Percentiles rank a stretch among this genome's conserved stretches.
phyloP scores from a whole-genome alignment of 257 asterid genomes.

The Solanum verrucosum region DNA sequence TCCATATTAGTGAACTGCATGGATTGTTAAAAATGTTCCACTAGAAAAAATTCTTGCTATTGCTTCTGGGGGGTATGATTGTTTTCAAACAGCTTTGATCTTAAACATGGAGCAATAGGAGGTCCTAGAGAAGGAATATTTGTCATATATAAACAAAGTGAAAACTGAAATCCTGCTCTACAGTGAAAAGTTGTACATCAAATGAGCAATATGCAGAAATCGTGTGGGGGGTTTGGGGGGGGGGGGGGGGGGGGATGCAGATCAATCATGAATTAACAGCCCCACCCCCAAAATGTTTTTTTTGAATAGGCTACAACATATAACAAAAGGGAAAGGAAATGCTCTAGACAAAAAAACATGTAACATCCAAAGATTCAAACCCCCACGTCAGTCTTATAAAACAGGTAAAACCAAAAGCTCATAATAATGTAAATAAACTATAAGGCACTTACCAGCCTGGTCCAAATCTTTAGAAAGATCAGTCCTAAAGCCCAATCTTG shows the following conservation, averaged over 20 bases:
- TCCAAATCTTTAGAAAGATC: conserved; percentile 94
- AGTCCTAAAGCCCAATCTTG: conserved; percentile 99
- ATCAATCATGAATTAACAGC: not conserved
- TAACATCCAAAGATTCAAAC: not conserved
- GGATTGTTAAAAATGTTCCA: not conserved
- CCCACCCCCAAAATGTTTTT: not conserved
- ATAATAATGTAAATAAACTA: not conserved
- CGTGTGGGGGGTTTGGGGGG: not conserved
- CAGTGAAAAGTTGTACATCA: not conserved
- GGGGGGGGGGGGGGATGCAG: not conserved
- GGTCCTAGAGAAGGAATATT: not conserved
- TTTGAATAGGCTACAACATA: not conserved
- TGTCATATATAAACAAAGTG: not conserved
- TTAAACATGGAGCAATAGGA: not conserved
- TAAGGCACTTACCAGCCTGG: conserved; percentile 73
- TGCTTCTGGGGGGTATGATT: not conserved
- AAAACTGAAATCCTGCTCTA: not conserved
- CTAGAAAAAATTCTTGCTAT: not conserved
- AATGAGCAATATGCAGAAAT: not conserved
- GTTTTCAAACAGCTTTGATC: not conserved
- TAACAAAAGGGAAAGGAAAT: not conserved
- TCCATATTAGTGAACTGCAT: not conserved
- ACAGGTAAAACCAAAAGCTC: not conserved
- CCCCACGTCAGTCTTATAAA: not conserved
- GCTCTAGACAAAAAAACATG: not conserved